Conservation (phyloP, 176 grass and related monocot species). For the Typha latifolia region DNA sequence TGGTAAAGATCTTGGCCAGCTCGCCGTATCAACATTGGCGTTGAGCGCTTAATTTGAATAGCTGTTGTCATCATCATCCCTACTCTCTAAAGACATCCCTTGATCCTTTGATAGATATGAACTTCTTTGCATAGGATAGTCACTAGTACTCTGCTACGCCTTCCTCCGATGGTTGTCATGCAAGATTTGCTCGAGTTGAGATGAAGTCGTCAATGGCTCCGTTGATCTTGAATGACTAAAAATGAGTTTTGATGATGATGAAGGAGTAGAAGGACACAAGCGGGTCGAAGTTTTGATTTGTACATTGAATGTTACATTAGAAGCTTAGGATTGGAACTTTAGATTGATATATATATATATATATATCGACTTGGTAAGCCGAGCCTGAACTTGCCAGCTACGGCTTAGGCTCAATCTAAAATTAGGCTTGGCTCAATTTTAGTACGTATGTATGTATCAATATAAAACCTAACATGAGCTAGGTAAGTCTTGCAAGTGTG, state of each 20-base stretch:
- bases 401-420: too few species aligned
- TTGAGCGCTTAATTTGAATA: slow-evolving; percentile 11
- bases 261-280: too few species aligned
- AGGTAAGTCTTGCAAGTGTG: too few species aligned
- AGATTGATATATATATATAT: too few species aligned
- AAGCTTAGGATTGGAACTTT: too few species aligned
- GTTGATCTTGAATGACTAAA: slow-evolving; percentile 30
- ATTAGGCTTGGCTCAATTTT: too few species aligned
- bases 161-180: not conserved
- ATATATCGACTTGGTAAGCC: too few species aligned
- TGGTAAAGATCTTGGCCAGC: not conserved
- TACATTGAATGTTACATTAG: too few species aligned
- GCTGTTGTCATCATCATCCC: not conserved
- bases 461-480: too few species aligned
- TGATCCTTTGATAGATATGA: slow-evolving; percentile 25
- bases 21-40: slow-evolving; percentile 27
- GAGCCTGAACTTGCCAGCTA: rapidly evolving
- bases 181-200: not conserved
- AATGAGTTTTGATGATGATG: slow-evolving; percentile 19
- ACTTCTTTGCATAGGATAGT: not conserved
- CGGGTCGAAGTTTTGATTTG: too few species aligned
- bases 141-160: not conserved
- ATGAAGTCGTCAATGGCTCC: not conserved
- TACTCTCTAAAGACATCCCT: slow-evolving; percentile 26
- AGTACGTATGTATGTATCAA: too few species aligned